Base-by-base conservation (phyloP, 352 stramenopile genomes). In the Phytophthora cajani region DNA sequence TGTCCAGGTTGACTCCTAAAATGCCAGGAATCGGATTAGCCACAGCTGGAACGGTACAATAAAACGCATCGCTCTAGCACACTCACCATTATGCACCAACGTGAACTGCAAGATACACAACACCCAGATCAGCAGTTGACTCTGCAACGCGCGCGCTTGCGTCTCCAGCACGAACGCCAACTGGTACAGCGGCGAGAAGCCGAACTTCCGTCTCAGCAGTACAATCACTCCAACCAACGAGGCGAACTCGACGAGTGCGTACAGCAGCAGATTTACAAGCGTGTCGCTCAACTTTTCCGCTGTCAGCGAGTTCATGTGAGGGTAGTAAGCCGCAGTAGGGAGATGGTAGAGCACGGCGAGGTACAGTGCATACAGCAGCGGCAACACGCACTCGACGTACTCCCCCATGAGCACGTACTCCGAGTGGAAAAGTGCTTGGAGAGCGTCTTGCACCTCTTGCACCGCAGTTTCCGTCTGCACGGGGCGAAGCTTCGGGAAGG, bases 121-220 rank as follows among this genome's bases (percentile, higher is more conserved):
- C 12, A 74, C 53, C 68, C 64, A 79, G 27, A 69, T 36, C 30
- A 82, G 0, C 46, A 67, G 9, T 7, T 58, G 53, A 1, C 62
- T 47, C 19, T 82, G 75, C 11, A 82, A 19, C 1, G 62, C 56
- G 14, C 54, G 30, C 0, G 23, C 25, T 27, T 82, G 69, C 0
- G 46, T 78, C 53, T 85, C 74, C 2, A 85, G 62, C 21, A 82
- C 72, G 51, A 85, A 81, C 1, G 67, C 75, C 7, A 85, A 57
- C 33, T 74, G 55, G 40, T 78, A 74, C 7, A 77, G 17, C 23
- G 67, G 57, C 3, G 60, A 68, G 33, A 74, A 72, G 2, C 55
- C 64, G 27, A 82, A 74, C 38, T 53, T 58, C 0, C 54, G 27
- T 36, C 66, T 60, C 12, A 78, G 16, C 21, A 63, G 42, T 14